phyloP scores from a whole-genome alignment of 345 rosid genomes.

The Excoecaria agallocha region DNA sequence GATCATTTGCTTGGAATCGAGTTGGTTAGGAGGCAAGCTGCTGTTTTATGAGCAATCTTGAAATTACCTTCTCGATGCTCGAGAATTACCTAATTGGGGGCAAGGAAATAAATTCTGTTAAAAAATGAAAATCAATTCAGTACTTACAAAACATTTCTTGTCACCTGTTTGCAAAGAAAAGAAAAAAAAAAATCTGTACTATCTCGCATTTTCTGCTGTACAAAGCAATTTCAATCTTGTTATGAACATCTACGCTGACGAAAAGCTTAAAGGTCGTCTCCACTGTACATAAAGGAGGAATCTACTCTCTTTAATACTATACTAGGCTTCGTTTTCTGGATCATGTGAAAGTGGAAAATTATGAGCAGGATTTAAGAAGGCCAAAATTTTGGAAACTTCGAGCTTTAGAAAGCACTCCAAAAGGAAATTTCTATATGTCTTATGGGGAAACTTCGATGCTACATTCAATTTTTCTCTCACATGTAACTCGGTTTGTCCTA shows the following conservation, averaged over 20 bases:
- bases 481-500: constrained; percentile 37
- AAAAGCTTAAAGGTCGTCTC: neutral
- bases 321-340: neutral
- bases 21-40: neutral
- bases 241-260: neutral
- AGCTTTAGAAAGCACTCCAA: constrained; percentile 48
- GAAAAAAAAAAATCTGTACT: neutral
- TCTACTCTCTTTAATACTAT: too few relatives aligned
- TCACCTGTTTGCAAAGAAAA: neutral
- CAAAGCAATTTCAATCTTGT: neutral
- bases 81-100: too few relatives aligned
- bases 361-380: constrained; percentile 44
- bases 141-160: neutral
- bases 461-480: constrained; percentile 36
- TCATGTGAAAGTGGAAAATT: constrained; percentile 5
- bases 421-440: constrained; percentile 40
- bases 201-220: neutral
- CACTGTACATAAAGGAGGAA: neutral
- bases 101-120: neutral
- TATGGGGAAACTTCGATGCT: constrained; percentile 35
- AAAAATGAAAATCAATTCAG: neutral
- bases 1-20: neutral
- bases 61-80: neutral
- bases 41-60: neutral
- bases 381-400: constrained; percentile 49